Percentiles rank a stretch among this genome's conserved stretches.
These are phyloP conservation scores for Aschersonia sp. DNA, from an alignment of 2,329 filamentous ascomycete genomes.

Conservation along the genomic window DNA sequence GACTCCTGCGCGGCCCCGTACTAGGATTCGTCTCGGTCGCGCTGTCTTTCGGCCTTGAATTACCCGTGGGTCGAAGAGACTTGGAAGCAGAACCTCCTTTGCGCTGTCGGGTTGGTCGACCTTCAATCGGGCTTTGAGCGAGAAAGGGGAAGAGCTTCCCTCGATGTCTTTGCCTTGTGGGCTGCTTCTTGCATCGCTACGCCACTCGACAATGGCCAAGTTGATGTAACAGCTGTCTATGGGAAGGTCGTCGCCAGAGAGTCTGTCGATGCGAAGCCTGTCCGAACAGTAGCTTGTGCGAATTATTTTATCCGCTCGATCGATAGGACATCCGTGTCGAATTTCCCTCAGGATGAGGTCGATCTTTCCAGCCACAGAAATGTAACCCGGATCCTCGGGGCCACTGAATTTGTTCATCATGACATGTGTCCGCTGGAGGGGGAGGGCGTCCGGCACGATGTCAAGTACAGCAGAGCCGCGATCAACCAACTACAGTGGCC, in stretches of 20 bases:
- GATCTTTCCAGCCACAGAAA: constrained; percentile 8
- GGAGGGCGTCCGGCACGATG: constrained; percentile 9
- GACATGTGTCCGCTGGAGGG: constrained; percentile 10
- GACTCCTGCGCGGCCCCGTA: constrained; percentile 18
- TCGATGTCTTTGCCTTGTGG: background rate
- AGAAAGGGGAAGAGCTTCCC: constrained; percentile 10
- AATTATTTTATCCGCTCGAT: constrained; percentile 9
- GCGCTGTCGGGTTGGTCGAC: constrained; percentile 9
- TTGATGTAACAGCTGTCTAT: constrained; percentile 26
- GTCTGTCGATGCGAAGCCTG: constrained; percentile 16
- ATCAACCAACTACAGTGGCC: too few relatives aligned
- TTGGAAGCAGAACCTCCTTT: constrained; percentile 10
- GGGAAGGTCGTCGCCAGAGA: constrained; percentile 16
- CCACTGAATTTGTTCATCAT: constrained; percentile 14
- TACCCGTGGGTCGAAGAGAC: constrained; percentile 14
- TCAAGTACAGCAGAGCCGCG: constrained; percentile 10
- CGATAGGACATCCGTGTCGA: constrained; percentile 6
- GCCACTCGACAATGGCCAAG: constrained; percentile 15
- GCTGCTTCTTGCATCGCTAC: background rate
- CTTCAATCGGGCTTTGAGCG: constrained; percentile 13
- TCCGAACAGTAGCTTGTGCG: constrained; percentile 9
- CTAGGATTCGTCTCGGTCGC: constrained; percentile 14
- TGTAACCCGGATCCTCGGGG: constrained; percentile 6
- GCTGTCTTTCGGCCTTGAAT: constrained; percentile 3
- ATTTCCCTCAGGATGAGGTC: constrained; percentile 6